Evolutionary conservation across 1,284 basidiomycete genomes (phyloP), one percentile per base, ranked within the genome.

Genomic region (Moesziomyces globuligerus): DNA sequence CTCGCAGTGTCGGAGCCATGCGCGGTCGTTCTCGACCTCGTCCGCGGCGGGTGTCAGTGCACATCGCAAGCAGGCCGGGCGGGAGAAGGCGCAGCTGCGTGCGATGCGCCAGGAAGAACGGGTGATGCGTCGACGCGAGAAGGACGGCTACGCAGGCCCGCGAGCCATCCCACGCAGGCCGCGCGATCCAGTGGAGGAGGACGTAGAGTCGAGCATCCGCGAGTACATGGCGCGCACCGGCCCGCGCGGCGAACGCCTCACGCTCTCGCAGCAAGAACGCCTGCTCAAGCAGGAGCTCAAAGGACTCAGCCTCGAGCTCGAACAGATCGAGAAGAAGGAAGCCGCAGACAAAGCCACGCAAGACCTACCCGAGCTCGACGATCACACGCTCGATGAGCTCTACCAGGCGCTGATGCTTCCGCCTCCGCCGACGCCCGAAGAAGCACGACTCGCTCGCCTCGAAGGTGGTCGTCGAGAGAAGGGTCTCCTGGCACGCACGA

Each of bases 341-440:
- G 64, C 64, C 42, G 57, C 72, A 13, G 61, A 66, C n/a, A 51
- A 67, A 28, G 58, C 62, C 4, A 73, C 75, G 10, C 37, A 58
- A 37, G 26, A 79, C n/a, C 43, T 80, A 21, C 78, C 78, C 4
- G 65, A 69, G 38, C 48, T 80, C 1, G 78, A 80, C 43, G 78
- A 80, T 15, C 58, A 66, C 28, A 57, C 54, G 25, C 59, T 80
- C 21, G 78, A 79, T 23, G 68, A 76, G 46, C 49, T 80, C 23
- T 79, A 80, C 46, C 69, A 61, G 24, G 78, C 76, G 7, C 44
- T 80, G 32, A 60, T 74, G 34, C 45, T 69, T 11, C 62, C 76
- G 1, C 65, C 64, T 13, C 57, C 64, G 8, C 52, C 67, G 5
- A 66, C 55, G 21, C 25, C 45, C 11, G 68, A 72, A 25, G 70